These are phyloP conservation scores for Aspergillus sp. DNA, from an alignment of 2,329 filamentous ascomycete genomes.

Conservation along the genomic window DNA sequence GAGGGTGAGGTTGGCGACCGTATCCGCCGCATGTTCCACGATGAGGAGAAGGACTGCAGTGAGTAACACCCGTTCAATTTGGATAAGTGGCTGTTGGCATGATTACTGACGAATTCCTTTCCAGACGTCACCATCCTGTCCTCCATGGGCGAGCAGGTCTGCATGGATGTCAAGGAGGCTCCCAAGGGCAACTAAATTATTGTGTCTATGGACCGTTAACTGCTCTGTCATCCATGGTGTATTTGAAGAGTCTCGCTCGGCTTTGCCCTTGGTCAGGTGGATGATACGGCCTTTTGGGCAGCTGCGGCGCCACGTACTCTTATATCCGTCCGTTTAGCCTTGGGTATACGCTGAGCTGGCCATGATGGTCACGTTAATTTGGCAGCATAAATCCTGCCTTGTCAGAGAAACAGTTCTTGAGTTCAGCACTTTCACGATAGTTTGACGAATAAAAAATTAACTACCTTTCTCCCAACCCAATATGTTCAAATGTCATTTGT, in stretches of 20 bases:
- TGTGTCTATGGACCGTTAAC: constrained; percentile 25
- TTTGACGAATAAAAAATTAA: constrained; percentile 40
- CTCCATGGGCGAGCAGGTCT: constrained; percentile 93
- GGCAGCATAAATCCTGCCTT: constrained; percentile 36
- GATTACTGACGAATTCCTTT: neutral
- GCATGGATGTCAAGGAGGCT: constrained; percentile 93
- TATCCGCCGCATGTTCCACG: constrained; percentile 76
- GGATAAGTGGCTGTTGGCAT: neutral
- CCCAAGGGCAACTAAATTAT: constrained; percentile 42
- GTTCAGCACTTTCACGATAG: constrained; percentile 41
- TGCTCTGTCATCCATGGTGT: constrained; percentile 35
- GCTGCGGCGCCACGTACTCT: constrained; percentile 26
- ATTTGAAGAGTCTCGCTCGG: constrained; percentile 29
- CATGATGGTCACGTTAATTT: constrained; percentile 37
- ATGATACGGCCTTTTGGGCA: constrained; percentile 31
- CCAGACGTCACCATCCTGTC: constrained; percentile 88
- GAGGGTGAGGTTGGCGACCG: constrained; percentile 86
- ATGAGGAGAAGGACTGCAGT: constrained; percentile 93
- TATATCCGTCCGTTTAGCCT: constrained; percentile 30
- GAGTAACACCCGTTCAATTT: constrained; percentile 50
- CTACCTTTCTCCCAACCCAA: neutral
- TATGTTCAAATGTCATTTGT: neutral
- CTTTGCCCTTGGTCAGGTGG: constrained; percentile 31
- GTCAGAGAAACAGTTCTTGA: constrained; percentile 36
- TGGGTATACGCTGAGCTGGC: constrained; percentile 39